Base-by-base conservation (phyloP, 495 filamentous ascomycete species). In the Trichoderma asperelloides region DNA sequence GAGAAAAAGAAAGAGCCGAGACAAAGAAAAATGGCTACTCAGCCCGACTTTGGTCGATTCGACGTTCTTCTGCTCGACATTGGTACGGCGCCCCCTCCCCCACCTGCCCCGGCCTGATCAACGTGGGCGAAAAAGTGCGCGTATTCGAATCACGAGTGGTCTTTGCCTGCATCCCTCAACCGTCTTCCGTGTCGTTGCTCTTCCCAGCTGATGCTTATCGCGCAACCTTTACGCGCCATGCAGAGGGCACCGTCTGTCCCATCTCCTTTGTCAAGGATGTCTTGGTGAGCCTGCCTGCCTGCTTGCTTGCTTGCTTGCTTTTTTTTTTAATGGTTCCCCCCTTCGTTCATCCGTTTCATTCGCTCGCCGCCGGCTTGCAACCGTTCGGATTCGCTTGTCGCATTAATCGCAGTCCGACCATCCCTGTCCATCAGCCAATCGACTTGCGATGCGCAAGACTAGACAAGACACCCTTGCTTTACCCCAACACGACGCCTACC, bases 201-300 rank as follows among this genome's bases (percentile, higher is more conserved):
- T 30, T 25, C 55, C 33, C 23, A 28, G 55, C 55, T 60, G 55
- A 60, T 60, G 55, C 55, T 60, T 60, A 60, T 60, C 55, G 55
- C 55, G 55, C 55, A 60, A 60, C 55, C 55, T 60, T 27, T n/a
- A 28, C 55, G 33, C 33, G 33, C 27, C 55, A 60, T 67, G 67
- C 74, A 89, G 87, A 90, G 79, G 87, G 87, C 68, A 90, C 87
- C 28, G 84, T 90, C 65, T 89, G 86, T 71, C 85, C 85, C 71
- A 89, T 90, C 70, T 86, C 84, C 71, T 90, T 90, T 74, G 87
- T 90, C 76, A 89, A 89, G 76, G 85, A 89, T 70, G 82, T 85
- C 67, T 77, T 89, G 76, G 87, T 89, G 81, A 82, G 87, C 69
- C 33, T 37, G 5, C 9, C 9, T 37, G 33, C 9, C 33, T 37